Percentiles rank a stretch among this genome's conserved stretches.
phyloP scores from a whole-genome alignment of 2,329 filamentous ascomycete genomes.

The Penicillium sp. region DNA sequence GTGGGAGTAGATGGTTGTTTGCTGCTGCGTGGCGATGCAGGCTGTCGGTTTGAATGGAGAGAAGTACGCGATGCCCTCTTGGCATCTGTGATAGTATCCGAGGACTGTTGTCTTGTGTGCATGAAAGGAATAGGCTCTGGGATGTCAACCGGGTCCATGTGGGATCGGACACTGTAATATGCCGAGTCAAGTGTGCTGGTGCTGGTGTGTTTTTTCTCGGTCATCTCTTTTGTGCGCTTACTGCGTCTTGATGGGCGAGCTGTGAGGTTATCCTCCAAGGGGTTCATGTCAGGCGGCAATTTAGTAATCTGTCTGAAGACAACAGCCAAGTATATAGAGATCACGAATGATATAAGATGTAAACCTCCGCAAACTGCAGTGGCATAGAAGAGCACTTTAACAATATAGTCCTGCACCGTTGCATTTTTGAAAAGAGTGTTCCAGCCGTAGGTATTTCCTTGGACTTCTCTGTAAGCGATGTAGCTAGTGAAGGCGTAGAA shows the following conservation, averaged over 20 bases:
- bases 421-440: slow-evolving; percentile 61
- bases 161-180: slow-evolving; percentile 32
- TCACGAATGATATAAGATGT: slow-evolving; percentile 64
- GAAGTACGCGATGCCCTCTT: slow-evolving; percentile 48
- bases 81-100: slow-evolving; percentile 22
- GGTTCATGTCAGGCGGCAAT: slow-evolving; percentile 93
- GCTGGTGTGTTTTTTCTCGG: slow-evolving; percentile 58
- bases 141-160: slow-evolving; percentile 38
- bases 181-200: slow-evolving; percentile 44
- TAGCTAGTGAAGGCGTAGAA: slow-evolving; percentile 60
- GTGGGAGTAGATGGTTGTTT: slow-evolving; percentile 17
- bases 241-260: slow-evolving; percentile 53
- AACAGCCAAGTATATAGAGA: slow-evolving; percentile 71
- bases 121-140: slow-evolving; percentile 67
- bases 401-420: slow-evolving; percentile 54
- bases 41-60: slow-evolving; percentile 37
- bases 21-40: neutral
- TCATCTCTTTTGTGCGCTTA: slow-evolving; percentile 65
- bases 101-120: slow-evolving; percentile 67
- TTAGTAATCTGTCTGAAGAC: slow-evolving; percentile 77
- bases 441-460: slow-evolving; percentile 54
- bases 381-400: slow-evolving; percentile 65
- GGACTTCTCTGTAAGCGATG: slow-evolving; percentile 51
- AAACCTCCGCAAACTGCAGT: slow-evolving; percentile 62
- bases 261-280: slow-evolving; percentile 80